Base-by-base conservation (phyloP, 371 early-diverging fungal genomes). In the Mucor indicus region DNA sequence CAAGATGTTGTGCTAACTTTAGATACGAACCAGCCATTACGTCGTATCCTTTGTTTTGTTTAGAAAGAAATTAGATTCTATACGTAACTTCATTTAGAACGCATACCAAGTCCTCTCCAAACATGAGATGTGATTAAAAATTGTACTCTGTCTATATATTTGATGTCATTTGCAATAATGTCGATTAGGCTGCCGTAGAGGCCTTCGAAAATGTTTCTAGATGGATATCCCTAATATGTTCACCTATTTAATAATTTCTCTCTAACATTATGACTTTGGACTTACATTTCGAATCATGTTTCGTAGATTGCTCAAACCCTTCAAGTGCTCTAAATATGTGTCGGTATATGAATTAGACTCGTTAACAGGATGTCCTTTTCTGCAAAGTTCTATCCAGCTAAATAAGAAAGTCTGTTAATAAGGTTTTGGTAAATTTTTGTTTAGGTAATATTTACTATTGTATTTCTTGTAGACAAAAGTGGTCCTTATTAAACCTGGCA, bases 401-500 rank as follows among this genome's bases (percentile, higher is more conserved):
- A 15, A 7, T 8, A 8, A 2, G 12, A 23, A 39, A 22, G 21
- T 24, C 36, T 2, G 23, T 22, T 37, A 16, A 12, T 3, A 15
- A 12, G 8, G 32, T 21, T n/a, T 8, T 11, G 10, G 23, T 35
- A 17, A 38, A 24, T n/a, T 16, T 29, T 36, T 35, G 24, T 36
- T 20, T 29, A 16, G 10, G 16, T 33, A 16, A 6, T 3, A 27
- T 20, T 38, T 55, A 67, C 61, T 58, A 68, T 33, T 60, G 46
- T 2, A 66, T 52, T 48, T 72, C 64, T 38, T 66, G 62, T 8
- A 72, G 39, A 30, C 72, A 72, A 23, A 53, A 44, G 4, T 57
- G 50, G 20, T 72, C 72, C 16, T 66, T 55, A 13, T 58, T 49
- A 22, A 53, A 57, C 22, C 72, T 61, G 8, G 72, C 72, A 16